These are phyloP conservation scores for Solanum dulcamara DNA, from an alignment of 257 asterid genomes.

Conservation along the genomic window DNA sequence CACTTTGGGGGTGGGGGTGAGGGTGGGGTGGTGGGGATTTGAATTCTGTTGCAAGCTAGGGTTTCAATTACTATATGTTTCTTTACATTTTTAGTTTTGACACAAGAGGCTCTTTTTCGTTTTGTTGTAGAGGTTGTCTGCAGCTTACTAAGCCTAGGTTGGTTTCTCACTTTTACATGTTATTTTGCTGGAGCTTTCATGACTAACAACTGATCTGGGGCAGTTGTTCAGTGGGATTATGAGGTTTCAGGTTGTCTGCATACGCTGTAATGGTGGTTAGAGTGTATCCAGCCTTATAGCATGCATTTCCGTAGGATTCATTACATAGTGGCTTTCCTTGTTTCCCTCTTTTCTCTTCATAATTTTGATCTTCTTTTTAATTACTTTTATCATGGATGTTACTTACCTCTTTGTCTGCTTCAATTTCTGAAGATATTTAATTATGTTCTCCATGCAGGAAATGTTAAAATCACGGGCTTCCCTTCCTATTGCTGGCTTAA, in stretches of 20 bases:
- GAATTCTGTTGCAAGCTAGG: not conserved
- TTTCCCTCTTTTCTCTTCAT: not conserved
- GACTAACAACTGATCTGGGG: not conserved
- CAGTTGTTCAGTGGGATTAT: not conserved
- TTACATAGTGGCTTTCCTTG: not conserved
- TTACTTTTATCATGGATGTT: not conserved
- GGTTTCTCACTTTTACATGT: not conserved
- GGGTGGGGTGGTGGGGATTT: not conserved
- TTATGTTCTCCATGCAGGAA: constrained; percentile 36
- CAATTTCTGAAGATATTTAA: constrained; percentile 7
- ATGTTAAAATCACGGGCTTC: constrained; percentile 62
- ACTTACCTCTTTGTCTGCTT: not conserved
- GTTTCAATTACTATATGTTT: not conserved
- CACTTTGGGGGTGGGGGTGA: not conserved
- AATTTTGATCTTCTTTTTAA: not conserved
- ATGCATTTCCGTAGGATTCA: not conserved
- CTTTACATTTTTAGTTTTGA: not conserved
- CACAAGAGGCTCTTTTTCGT: not conserved
- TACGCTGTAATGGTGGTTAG: not conserved
- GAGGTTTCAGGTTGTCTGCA: not conserved
- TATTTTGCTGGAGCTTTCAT: not conserved
- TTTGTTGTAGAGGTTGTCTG: not conserved
- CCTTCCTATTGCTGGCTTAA: constrained; percentile 85
- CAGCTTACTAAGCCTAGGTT: not conserved
- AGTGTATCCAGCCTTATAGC: not conserved